Base-by-base conservation (phyloP, 768 basidiomycete genomes). In the Exidia glandulosa region DNA sequence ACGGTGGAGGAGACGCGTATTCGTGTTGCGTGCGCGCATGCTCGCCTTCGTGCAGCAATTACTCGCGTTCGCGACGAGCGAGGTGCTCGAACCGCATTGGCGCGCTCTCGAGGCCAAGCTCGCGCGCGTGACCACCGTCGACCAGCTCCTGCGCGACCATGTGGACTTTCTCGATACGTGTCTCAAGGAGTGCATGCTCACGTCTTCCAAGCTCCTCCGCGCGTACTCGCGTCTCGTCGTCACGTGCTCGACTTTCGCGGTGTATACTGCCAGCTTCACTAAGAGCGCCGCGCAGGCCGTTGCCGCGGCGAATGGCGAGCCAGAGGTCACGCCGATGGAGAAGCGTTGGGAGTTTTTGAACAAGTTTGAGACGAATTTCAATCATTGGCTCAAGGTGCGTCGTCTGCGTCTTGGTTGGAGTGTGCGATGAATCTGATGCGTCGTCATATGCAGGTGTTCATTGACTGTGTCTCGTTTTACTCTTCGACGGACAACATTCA, bases 131-230 rank as follows among this genome's bases (percentile, higher is more conserved):
- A 85, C 83, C 54, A 98, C 94, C 13, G 96, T 99, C 59, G 96
- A 99, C 72, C 91, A 97, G 71, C 79, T 99, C n/a, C 68, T 99
- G 68, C 77, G 85, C 57, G 94, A 96, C 70, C 96, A 99, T 72
- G 88, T 94, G 52, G 94, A 97, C 73, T 98, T 97, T 69, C 76
- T 99, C 72, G 94, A 98, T 75, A 94, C 94, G 0, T 98, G 95
- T 71, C 74, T 97, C 72, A 97, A 96, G 72, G 94, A 96, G 75
- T 95, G 94, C 71, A 95, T 96, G 88, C 74, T 98, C 72, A 98
- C 96, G 50, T 94, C 90, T 66, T 84, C 89, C 30, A 94, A 90
- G 71, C 73, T 98, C 32, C 78, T 99, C 23, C 82, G 83, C 74
- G 86, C 87, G 1, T 89, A 87, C 66, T 88, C 86, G 32, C 78